phyloP scores from a whole-genome alignment of 257 asterid species.

The Nicotiana sylvestris region DNA sequence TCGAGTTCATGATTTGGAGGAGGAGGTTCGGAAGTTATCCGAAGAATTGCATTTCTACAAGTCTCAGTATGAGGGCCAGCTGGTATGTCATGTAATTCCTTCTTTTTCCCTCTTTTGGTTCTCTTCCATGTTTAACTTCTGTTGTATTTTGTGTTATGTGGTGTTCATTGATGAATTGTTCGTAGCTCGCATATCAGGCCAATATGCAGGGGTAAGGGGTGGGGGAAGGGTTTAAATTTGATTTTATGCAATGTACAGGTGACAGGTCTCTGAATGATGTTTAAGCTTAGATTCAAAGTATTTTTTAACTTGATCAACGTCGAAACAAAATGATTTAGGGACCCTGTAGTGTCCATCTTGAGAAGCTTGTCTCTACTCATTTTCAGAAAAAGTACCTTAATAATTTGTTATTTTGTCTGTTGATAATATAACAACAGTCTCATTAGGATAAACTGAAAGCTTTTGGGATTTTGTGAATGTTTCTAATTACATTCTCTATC shows the following conservation, averaged over 20 bases:
- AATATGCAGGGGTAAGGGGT: background rate
- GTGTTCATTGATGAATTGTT: background rate
- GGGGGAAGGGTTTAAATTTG: background rate
- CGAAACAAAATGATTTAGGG: background rate
- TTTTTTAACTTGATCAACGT: background rate
- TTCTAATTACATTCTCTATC: background rate
- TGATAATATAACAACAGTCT: background rate
- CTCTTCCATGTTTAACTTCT: background rate
- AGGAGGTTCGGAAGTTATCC: constrained; percentile 46
- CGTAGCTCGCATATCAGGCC: background rate
- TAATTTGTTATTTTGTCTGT: background rate
- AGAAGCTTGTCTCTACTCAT: background rate
- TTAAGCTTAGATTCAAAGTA: background rate
- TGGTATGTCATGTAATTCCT: constrained; percentile 36
- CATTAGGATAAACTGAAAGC: background rate
- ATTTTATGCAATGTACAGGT: background rate
- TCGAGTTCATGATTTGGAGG: constrained; percentile 55
- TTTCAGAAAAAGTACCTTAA: background rate
- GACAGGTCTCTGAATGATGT: background rate
- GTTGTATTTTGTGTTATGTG: background rate
- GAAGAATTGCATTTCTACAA: constrained; percentile 54
- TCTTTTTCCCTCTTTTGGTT: background rate
- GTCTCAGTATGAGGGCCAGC: constrained; percentile 29
- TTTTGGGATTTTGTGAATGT: background rate
- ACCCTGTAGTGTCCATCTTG: background rate